Conservation (phyloP, 805 yeast genomes). For the Saccharomyces kudriavzevii region DNA sequence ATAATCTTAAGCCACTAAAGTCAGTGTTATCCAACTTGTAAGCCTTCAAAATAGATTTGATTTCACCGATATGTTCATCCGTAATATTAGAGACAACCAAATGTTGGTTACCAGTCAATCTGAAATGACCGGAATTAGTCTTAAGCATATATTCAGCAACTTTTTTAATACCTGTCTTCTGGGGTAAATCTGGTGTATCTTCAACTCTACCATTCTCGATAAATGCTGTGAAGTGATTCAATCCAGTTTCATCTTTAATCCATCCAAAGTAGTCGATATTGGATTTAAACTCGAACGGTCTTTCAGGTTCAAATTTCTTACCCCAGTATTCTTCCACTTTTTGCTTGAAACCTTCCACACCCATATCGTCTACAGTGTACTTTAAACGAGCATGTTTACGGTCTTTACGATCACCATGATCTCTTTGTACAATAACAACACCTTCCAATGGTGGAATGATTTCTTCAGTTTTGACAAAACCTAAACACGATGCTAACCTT, state of each 20-base stretch:
- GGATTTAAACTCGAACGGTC: conserved; percentile 69
- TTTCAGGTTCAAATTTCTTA: conserved; percentile 59
- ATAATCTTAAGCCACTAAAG: conserved; percentile 75
- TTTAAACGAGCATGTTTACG: conserved; percentile 97
- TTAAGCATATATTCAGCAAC: conserved; percentile 63
- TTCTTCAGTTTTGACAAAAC: conserved; percentile 62
- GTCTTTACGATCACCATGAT: conserved; percentile 87
- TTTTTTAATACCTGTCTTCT: conserved; percentile 75
- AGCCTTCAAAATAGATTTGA: conserved; percentile 58
- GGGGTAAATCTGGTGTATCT: conserved; percentile 83
- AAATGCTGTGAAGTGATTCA: conserved; percentile 86
- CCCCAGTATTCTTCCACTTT: conserved; percentile 84
- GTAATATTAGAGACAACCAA: conserved; percentile 64
- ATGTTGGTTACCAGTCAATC: conserved; percentile 95
- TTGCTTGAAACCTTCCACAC: conserved; percentile 71
- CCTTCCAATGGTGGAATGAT: conserved; percentile 77
- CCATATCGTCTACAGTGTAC: conserved; percentile 91
- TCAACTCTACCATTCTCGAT: conserved; percentile 95
- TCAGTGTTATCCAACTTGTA: conserved; percentile 78
- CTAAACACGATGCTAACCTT: conserved; percentile 82
- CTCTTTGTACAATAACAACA: conserved; percentile 90
- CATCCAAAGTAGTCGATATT: conserved; percentile 92
- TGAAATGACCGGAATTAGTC: conserved; percentile 68
- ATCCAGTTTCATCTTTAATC: conserved; percentile 76
- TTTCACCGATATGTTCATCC: conserved; percentile 54